Evolutionary conservation across 352 stramenopile species (phyloP), one percentile per base, ranked within the genome.

Genomic region (Globisporangium okanoganense): DNA sequence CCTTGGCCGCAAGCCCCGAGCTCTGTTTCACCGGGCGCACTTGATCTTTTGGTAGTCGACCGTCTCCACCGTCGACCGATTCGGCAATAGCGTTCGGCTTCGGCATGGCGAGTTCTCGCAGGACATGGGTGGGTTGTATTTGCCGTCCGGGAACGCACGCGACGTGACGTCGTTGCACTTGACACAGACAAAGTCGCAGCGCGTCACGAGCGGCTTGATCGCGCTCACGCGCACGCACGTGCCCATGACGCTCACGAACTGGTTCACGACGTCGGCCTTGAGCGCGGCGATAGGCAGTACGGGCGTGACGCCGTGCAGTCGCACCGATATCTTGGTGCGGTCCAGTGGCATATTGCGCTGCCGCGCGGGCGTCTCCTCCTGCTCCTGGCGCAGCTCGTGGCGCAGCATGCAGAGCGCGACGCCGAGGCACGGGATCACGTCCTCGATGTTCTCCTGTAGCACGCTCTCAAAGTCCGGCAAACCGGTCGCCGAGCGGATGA

Each of bases 1-100:
- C 22, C 5, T 12, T 31, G 13, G 24, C 16, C 22, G 49, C 31
- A 33, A 6, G 53, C 24, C 27, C 31, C 18, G 22, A 10, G 12
- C 25, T 51, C 44, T 31, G 14, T 25, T 35, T 40, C 48, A 44
- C 29, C 20, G 20, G 53, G 72, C 76, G 56, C 56, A 91, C 83
- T 92, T 91, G 61, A 95, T 90, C 60, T 87, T 90, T 64, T 98
- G 92, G 61, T 83, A 97, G 66, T 98, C 92, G 22, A 96, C 82
- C 0, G 90, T 97, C 52, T 92, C 76, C 13, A 94, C 90, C 5
- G 87, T 90, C 40, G 86, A 85, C 8, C 90, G 77, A 50, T 95
- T 81, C 25, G 94, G 83, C 29, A 96, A 64, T 57, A 98, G 55
- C 16, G 67, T 82, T n/a, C 68, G 66, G 31, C 78, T 78, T 49